Conservation (phyloP, 805 yeast genomes). For the Lachancea mirantina region DNA sequence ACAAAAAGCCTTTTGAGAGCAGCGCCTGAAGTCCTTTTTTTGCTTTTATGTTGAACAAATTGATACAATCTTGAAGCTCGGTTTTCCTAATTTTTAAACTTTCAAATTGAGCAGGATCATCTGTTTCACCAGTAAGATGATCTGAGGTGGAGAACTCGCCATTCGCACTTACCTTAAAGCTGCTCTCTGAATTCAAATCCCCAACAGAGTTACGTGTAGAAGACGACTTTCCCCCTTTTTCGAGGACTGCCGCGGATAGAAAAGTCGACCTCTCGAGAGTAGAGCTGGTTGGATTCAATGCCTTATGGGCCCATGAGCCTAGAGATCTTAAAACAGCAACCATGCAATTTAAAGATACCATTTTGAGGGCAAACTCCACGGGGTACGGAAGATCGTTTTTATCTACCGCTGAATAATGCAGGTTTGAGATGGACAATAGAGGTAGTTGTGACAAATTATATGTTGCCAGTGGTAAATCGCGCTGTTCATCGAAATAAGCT, state of each 20-base stretch:
- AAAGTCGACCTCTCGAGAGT: constrained; percentile 4
- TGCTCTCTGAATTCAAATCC: constrained; percentile 5
- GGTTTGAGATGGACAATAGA: constrained; percentile 60
- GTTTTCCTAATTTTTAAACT: constrained; percentile 76
- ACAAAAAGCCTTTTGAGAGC: constrained; percentile 55
- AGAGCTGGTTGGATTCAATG: constrained; percentile 30
- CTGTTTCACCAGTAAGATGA: constrained; percentile 35
- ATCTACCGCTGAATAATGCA: constrained; percentile 33
- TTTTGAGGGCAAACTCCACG: constrained; percentile 74
- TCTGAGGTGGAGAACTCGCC: constrained; percentile 6
- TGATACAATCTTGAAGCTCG: constrained; percentile 67
- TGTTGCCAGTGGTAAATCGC: constrained; percentile 55
- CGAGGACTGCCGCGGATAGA: constrained; percentile 4
- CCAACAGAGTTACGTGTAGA: constrained; percentile 8
- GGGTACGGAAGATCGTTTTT: constrained; percentile 42
- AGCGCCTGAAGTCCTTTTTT: constrained; percentile 67
- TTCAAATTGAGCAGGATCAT: constrained; percentile 81
- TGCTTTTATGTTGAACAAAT: constrained; percentile 78
- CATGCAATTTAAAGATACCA: constrained; percentile 70
- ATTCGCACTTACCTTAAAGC: constrained; percentile 9
- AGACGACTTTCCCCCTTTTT: constrained; percentile 7
- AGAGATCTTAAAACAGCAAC: constrained; percentile 78
- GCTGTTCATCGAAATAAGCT: constrained; percentile 44
- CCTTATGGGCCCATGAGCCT: constrained; percentile 79
- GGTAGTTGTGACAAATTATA: constrained; percentile 72